Evolutionary conservation across 2,329 filamentous ascomycete genomes (phyloP), one percentile per base, ranked within the genome.

Genomic region (Diplocarpon rosae): DNA sequence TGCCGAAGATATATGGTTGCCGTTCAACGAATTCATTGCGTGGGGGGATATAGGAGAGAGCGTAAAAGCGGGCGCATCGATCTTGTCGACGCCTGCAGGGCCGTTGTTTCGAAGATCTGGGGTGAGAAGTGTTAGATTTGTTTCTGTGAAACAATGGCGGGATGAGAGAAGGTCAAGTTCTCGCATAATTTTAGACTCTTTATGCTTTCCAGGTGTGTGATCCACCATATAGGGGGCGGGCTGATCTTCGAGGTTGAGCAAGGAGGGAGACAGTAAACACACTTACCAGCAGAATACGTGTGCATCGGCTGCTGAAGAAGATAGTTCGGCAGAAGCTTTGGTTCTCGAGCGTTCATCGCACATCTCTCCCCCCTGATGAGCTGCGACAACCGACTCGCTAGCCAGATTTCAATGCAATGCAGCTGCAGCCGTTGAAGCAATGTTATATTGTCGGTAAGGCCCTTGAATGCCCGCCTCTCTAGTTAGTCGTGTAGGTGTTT

Each of bases 11-110:
- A 34, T 39, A 14, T 37, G 27, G 29, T 15, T 32, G 28, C 41
- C 44, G 15, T 50, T 50, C 47, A 52, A 34, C 36, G 50, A 43
- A 41, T 61, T 61, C 57, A 62, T 59, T 39, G 52, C 48, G 51
- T 49, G 56, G 14, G 45, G 40, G 30, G 57, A 56, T 17, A 55
- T 37, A 17, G 56, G 56, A 5, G 57, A 56, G 37, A 59, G 52
- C 2, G 55, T 52, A 42, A 53, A 50, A 40, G 47, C 20, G 31
- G 48, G 48, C 31, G 47, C 54, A 55, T 54, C 44, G 37, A 49
- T 44, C 13, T 37, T 40, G n/a, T 45, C 24, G 20, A 45, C 33
- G 15, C 32, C 40, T 41, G 36, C 38, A 43, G 34, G 35, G n/a
- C 13, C 28, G 28, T 24, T 29, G 29, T 37, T 31, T 37, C 34